A percentile compares a stretch with the other conserved stretches of the same genome.
These are phyloP conservation scores for Globisporangium rhizosaccharum DNA, from an alignment of 352 stramenopile genomes.

Conservation along the genomic window DNA sequence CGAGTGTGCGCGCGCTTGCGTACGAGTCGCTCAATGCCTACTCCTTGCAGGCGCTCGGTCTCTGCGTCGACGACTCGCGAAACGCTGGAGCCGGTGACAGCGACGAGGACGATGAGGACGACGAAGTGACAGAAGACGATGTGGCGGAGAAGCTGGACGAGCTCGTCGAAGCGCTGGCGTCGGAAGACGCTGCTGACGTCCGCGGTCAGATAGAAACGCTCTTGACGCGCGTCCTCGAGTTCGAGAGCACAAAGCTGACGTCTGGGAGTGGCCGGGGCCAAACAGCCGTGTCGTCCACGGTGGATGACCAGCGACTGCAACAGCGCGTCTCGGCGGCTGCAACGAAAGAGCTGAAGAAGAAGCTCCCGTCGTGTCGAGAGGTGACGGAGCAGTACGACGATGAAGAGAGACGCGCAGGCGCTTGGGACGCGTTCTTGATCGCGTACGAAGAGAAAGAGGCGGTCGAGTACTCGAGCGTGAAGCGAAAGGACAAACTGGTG, in stretches of 20 bases:
- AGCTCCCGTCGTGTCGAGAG: constrained; percentile 25
- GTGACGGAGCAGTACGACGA: constrained; percentile 17
- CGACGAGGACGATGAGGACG: constrained; percentile 22
- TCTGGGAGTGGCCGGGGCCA: constrained; percentile 31
- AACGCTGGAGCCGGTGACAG: constrained; percentile 12
- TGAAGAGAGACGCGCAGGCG: constrained; percentile 1
- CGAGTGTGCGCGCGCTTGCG: constrained; percentile 35
- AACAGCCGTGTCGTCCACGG: constrained; percentile 25
- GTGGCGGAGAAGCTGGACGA: constrained; percentile 43
- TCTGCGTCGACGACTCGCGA: constrained; percentile 18
- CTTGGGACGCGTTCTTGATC: constrained; percentile 40
- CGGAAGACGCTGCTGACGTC: constrained; percentile 29
- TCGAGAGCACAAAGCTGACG: constrained; percentile 33
- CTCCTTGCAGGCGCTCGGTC: constrained; percentile 36
- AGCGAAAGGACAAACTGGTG: constrained; percentile 51
- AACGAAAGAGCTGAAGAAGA: constrained; percentile 51
- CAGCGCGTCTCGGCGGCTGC: constrained; percentile 39
- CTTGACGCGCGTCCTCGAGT: constrained; percentile 29
- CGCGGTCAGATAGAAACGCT: constrained; percentile 34
- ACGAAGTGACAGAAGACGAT: constrained; percentile 25
- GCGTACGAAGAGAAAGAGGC: constrained; percentile 30
- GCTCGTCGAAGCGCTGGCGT: constrained; percentile 29
- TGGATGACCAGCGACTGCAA: constrained; percentile 15
- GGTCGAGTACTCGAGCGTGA: constrained; percentile 29
- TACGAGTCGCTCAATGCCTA: constrained; percentile 40